A percentile compares a stretch with the other conserved stretches of the same genome.
Conservation (phyloP, 495 filamentous ascomycete species). For the Letharia lupina region DNA sequence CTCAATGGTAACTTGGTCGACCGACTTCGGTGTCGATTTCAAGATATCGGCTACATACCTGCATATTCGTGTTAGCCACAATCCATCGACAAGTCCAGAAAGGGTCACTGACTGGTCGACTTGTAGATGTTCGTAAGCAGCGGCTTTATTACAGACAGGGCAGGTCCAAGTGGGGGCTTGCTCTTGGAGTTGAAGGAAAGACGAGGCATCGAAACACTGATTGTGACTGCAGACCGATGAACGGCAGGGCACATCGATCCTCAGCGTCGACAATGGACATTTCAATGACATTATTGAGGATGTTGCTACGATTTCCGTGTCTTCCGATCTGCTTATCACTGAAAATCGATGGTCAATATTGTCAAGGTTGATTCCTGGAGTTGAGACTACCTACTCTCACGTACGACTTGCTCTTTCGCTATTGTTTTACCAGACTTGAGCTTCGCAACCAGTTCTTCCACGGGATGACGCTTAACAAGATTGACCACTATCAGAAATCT, state of each 20-base stretch:
- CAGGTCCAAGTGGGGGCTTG: slow-evolving; percentile 94
- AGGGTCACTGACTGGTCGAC: slow-evolving; percentile 68
- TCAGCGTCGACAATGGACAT: slow-evolving; percentile 78
- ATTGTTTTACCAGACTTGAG: slow-evolving; percentile 64
- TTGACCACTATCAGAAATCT: slow-evolving; percentile 68
- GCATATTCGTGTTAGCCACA: slow-evolving; percentile 8
- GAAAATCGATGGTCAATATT: slow-evolving; percentile 18
- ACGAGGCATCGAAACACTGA: slow-evolving; percentile 91
- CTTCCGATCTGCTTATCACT: slow-evolving; percentile 76
- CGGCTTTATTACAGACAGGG: slow-evolving; percentile 79
- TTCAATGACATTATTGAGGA: slow-evolving; percentile 84
- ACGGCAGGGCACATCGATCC: slow-evolving; percentile 72
- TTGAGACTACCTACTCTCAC: slow-evolving; percentile 59
- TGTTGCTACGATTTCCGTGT: slow-evolving; percentile 80
- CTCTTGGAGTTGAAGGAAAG: slow-evolving; percentile 87
- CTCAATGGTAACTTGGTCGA: slow-evolving; percentile 84
- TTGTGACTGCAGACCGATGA: slow-evolving; percentile 77
- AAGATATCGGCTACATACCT: slow-evolving; percentile 90
- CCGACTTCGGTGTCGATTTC: slow-evolving; percentile 51
- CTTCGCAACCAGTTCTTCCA: slow-evolving; percentile 60
- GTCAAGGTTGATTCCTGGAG: not conserved
- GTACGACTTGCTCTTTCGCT: slow-evolving; percentile 67
- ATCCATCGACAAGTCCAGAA: slow-evolving; percentile 6
- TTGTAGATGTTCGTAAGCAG: slow-evolving; percentile 70
- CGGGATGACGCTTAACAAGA: slow-evolving; percentile 62